Evolutionary conservation across 352 stramenopile genomes (phyloP).

Genomic region (Aphanomyces stellatus): DNA sequence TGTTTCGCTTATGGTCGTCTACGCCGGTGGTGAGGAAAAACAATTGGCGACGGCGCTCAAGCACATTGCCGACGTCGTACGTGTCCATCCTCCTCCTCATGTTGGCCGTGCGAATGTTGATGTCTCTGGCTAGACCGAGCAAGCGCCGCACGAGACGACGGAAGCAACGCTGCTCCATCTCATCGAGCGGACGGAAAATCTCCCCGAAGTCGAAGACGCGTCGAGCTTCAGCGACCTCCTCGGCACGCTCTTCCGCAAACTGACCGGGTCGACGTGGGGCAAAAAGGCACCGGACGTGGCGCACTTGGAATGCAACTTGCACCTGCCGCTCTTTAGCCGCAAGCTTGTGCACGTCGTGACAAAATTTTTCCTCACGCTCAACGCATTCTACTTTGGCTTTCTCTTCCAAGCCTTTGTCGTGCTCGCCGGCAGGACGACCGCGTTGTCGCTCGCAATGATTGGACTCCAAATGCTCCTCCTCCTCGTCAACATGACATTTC

Average conservation of each 20-base stretch:
- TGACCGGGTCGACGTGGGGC: not conserved
- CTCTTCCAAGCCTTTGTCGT: slow-evolving; percentile 1
- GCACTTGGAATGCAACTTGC: slow-evolving; percentile 2
- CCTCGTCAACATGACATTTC: not conserved
- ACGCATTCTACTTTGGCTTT: slow-evolving; percentile 10
- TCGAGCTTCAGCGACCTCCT: slow-evolving; percentile 11
- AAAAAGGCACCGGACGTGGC: not conserved
- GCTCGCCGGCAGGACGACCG: not conserved
- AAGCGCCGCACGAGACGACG: not conserved
- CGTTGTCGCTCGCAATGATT: not conserved
- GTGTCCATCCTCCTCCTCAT: not conserved
- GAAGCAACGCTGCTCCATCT: not conserved
- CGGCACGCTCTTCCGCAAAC: slow-evolving; percentile 5
- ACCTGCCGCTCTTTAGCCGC: slow-evolving; percentile 11
- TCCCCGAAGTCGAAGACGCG: not conserved
- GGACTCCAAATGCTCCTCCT: not conserved
- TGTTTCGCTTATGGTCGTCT: slow-evolving; percentile 6
- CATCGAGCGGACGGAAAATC: not conserved
- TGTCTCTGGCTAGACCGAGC: not conserved
- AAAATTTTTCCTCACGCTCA: slow-evolving; percentile 12
- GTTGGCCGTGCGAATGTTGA: not conserved
- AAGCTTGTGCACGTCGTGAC: slow-evolving; percentile 13
- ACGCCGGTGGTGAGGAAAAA: slow-evolving; percentile 13
- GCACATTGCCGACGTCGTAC: not conserved
- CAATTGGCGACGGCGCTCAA: slow-evolving; percentile 5